Base-by-base conservation (phyloP, 768 basidiomycete genomes). In the Suillus americanus region DNA sequence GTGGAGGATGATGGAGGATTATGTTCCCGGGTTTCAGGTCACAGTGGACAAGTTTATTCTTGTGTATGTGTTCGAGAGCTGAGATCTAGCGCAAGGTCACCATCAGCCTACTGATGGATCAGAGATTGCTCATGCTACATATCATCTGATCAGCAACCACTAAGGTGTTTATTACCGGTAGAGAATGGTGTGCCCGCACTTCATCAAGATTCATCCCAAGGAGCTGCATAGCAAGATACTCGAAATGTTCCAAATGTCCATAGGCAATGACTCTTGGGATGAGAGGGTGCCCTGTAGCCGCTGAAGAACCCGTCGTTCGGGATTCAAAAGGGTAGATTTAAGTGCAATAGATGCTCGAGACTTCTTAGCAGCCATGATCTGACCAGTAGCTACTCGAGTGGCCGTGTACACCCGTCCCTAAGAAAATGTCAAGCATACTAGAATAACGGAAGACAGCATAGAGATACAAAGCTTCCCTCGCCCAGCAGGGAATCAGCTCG, bases 211-310 rank as follows among this genome's bases (percentile, higher is more conserved):
- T 48, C 5, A 3, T 5, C 46, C 46, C 12, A 12, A 48, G 46
- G 46, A 48, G 46, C 46, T 48, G 75, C 69, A 78, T 70, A 43
- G 77, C 70, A n/a, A 78, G 28, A 62, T 73, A 78, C 65, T 79
- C 78, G 54, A 79, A 79, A 66, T 78, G 75, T 14, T 67, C 62
- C n/a, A 73, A 64, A 28, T 68, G 74, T 50, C 72, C 73, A 60
- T 76, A 76, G 18, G 69, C 77, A 69, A 73, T 70, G 14, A 78
- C 51, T n/a, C 41, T 54, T 9, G 77, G 78, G 48, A 79, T 77
- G 8, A 75, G 71, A 5, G 68, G 63, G 37, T 77, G 77, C 23
- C 75, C 68, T 71, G 48, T 16, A 79, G 68, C 12, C 73, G 63
- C 45, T 72, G 71, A 18, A 78, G 66, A 14, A 77, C 54, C 25